Evolutionary conservation across 768 basidiomycete genomes (phyloP).

Genomic region (Lactarius quietus): DNA sequence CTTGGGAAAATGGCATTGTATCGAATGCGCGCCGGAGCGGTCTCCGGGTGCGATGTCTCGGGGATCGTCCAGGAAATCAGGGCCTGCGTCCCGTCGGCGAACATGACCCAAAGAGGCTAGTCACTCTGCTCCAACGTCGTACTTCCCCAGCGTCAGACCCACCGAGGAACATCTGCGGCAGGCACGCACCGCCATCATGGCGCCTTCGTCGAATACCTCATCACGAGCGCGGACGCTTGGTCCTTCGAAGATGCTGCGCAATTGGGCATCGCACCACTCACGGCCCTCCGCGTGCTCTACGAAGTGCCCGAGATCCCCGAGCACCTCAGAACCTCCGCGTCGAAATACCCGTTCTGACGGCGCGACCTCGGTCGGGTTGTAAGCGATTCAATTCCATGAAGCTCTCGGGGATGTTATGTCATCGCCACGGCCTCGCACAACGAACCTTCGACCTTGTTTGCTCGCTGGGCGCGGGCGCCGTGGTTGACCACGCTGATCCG

Average conservation of each 20-base stretch:
- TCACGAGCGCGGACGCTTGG: slow-evolving; percentile 25
- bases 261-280: slow-evolving; percentile 22
- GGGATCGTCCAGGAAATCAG: slow-evolving; percentile 25
- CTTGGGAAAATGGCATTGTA: background rate
- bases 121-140: background rate
- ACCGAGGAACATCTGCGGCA: background rate
- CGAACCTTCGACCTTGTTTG: slow-evolving; percentile 37
- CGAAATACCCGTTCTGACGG: slow-evolving; percentile 30
- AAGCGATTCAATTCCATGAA: slow-evolving; percentile 32
- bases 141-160: background rate
- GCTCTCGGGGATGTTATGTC: slow-evolving; percentile 34
- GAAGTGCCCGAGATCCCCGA: slow-evolving; percentile 7
- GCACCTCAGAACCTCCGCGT: slow-evolving; percentile 2
- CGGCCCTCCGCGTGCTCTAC: slow-evolving; percentile 22
- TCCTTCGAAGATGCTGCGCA: slow-evolving; percentile 23
- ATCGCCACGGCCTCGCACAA: slow-evolving; percentile 36
- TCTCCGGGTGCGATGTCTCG: slow-evolving; percentile 32
- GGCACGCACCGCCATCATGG: slow-evolving; percentile 24
- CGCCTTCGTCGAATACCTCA: slow-evolving; percentile 32
- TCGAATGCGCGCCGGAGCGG: slow-evolving; percentile 19
- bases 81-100: slow-evolving; percentile 28
- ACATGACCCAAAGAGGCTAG: slow-evolving; percentile 29
- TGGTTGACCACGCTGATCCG: slow-evolving; percentile 30
- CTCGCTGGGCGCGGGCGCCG: slow-evolving; percentile 37
- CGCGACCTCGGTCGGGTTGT: slow-evolving; percentile 37